A percentile compares a stretch with the other conserved stretches of the same genome.
Conservation (phyloP, 441 rosid species). For the Arabidopsis lyrata region DNA sequence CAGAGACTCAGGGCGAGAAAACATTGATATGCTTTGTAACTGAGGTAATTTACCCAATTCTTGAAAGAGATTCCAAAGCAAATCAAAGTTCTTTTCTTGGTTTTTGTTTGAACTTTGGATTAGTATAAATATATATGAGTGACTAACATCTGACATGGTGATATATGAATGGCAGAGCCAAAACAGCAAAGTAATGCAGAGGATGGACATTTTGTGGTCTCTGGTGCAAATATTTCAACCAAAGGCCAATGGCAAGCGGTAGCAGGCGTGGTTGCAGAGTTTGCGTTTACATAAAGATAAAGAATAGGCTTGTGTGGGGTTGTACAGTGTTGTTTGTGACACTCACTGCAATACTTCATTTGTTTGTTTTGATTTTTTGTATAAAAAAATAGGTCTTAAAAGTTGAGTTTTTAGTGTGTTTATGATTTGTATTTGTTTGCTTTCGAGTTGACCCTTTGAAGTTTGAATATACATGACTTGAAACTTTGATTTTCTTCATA, state of each 20-base stretch:
- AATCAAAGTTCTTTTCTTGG: not conserved
- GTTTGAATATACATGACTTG: not conserved
- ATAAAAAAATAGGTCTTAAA: not conserved
- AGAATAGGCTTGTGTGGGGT: conserved; percentile 30
- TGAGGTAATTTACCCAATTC: conserved; percentile 62
- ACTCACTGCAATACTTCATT: conserved; percentile 18
- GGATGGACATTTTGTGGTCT: conserved; percentile 96
- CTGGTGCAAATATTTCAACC: conserved; percentile 84
- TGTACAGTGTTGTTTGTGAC: conserved; percentile 36
- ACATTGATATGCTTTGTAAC: conserved; percentile 89
- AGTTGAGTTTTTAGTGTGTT: conserved; percentile 27
- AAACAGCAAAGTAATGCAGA: conserved; percentile 71
- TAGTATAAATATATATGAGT: not conserved
- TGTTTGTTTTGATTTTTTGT: conserved; percentile 25
- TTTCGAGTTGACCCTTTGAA: conserved; percentile 10
- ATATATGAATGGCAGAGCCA: conserved; percentile 66
- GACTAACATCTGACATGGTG: conserved; percentile 29
- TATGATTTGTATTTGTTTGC: conserved; percentile 13
- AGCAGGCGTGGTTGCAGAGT: conserved; percentile 26
- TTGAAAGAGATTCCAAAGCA: not conserved
- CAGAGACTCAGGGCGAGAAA: conserved; percentile 82
- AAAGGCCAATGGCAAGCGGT: conserved; percentile 56
- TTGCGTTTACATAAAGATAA: conserved; percentile 12
- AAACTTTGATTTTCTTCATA: not conserved
- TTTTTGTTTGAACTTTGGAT: conserved; percentile 20